These are phyloP conservation scores for Prunella vulgaris DNA, from an alignment of 257 asterid species.

Conservation along the genomic window DNA sequence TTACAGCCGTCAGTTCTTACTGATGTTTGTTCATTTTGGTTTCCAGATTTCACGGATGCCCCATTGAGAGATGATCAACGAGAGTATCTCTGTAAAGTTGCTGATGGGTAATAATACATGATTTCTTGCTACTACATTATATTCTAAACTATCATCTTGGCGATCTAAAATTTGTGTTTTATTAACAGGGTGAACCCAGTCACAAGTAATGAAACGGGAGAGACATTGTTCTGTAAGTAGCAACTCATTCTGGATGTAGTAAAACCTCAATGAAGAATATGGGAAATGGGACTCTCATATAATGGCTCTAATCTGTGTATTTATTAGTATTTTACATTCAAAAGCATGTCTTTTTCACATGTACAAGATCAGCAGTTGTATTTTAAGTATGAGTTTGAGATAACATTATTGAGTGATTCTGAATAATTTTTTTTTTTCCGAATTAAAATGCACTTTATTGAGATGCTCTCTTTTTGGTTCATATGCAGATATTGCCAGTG, in stretches of 20 bases:
- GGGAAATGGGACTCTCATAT: not conserved
- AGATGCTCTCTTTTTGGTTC: not conserved
- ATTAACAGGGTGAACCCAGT: slow-evolving; percentile 61
- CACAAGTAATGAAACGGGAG: slow-evolving; percentile 89
- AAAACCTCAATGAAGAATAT: not conserved
- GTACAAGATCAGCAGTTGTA: not conserved
- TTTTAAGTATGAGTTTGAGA: not conserved
- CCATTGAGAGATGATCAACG: slow-evolving; percentile 95
- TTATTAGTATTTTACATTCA: not conserved
- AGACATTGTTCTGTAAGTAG: slow-evolving; percentile 74
- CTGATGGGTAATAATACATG: slow-evolving; percentile 57
- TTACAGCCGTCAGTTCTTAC: not conserved
- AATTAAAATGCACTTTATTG: not conserved
- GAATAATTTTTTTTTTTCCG: not conserved
- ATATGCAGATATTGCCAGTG: no score
- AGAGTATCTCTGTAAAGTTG: slow-evolving; percentile 77
- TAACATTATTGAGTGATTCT: slow-evolving; percentile 5
- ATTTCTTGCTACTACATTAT: not conserved
- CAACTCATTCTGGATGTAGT: not conserved
- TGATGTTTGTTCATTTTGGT: not conserved
- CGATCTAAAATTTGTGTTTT: not conserved
- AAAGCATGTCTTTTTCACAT: not conserved
- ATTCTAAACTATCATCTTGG: not conserved
- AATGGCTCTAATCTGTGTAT: not conserved
- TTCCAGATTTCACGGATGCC: slow-evolving; percentile 83